phyloP scores from a whole-genome alignment of 352 stramenopile species.

The Blastocystis sp. region DNA sequence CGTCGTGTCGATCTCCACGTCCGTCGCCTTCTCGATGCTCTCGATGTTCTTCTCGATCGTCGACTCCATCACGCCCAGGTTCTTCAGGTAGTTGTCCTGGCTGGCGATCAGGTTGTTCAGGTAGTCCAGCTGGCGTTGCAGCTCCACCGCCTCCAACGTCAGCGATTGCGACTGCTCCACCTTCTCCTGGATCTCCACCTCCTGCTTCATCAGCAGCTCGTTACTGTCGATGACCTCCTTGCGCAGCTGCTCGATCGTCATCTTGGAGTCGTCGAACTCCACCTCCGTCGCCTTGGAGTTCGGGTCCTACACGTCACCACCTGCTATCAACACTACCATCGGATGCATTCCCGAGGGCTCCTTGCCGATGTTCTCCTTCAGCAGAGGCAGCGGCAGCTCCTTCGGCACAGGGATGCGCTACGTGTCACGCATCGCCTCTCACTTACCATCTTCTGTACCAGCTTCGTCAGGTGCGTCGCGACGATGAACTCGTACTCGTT shows the following conservation, averaged over 20 bases:
- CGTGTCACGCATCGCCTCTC: not conserved
- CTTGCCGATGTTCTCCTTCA: conserved; percentile 56
- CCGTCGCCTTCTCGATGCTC: conserved; percentile 33
- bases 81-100: conserved; percentile 47
- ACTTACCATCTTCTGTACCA: conserved; percentile 41
- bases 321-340: not conserved
- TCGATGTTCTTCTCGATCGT: conserved; percentile 52
- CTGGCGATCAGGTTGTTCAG: conserved; percentile 49
- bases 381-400: conserved; percentile 9
- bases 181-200: conserved; percentile 56
- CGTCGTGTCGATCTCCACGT: conserved; percentile 39
- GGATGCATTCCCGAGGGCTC: conserved; percentile 24
- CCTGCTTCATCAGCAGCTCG: conserved; percentile 47
- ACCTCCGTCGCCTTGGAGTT: not conserved
- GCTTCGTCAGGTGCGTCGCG: conserved; percentile 13
- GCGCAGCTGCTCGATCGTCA: conserved; percentile 45
- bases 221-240: conserved; percentile 53
- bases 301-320: not conserved
- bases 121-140: conserved; percentile 41
- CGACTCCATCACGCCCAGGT: conserved; percentile 7
- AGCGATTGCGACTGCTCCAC: conserved; percentile 39
- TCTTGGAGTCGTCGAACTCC: conserved; percentile 19
- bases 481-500: conserved; percentile 56
- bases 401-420: conserved; percentile 32
- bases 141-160: conserved; percentile 16